Evolutionary conservation across 2,329 filamentous ascomycete species (phyloP).

Genomic region (Periconia macrospinosa): DNA sequence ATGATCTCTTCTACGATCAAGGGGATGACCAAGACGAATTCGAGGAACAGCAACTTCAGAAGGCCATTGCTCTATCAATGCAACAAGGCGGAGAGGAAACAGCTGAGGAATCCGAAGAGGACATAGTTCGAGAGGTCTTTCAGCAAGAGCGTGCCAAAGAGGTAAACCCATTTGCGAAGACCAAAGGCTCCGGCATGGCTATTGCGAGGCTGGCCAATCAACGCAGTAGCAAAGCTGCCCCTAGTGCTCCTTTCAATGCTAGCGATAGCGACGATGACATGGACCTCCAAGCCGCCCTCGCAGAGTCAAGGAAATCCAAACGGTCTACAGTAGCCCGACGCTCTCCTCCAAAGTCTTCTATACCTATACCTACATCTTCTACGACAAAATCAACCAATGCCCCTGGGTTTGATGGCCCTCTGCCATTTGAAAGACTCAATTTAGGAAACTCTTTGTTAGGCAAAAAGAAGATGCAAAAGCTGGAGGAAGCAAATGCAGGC

Average conservation of each 20-base stretch:
- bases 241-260: constrained; percentile 43
- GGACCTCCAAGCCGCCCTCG: constrained; percentile 76
- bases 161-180: constrained; percentile 43
- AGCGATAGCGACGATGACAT: constrained; percentile 68
- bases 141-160: constrained; percentile 49
- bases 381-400: constrained; percentile 55
- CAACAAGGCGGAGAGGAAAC: constrained; percentile 60
- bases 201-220: constrained; percentile 77
- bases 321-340: constrained; percentile 37
- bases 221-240: constrained; percentile 60
- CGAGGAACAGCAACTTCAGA: constrained; percentile 75
- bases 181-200: constrained; percentile 54
- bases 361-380: constrained; percentile 13
- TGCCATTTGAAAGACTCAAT: constrained; percentile 84
- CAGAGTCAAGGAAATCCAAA: constrained; percentile 65
- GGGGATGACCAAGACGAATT: constrained; percentile 51
- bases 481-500: constrained; percentile 60
- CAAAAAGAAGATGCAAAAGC: constrained; percentile 56
- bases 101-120: constrained; percentile 47
- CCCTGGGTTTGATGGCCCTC: constrained; percentile 70
- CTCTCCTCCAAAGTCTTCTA: constrained; percentile 25
- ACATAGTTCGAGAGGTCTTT: constrained; percentile 50
- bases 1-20: constrained; percentile 60
- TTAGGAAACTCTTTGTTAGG: constrained; percentile 64
- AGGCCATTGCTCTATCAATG: constrained; percentile 84